Evolutionary conservation across 2,329 filamentous ascomycete genomes (phyloP).

Genomic region (Tolypocladium ovalisporum): DNA sequence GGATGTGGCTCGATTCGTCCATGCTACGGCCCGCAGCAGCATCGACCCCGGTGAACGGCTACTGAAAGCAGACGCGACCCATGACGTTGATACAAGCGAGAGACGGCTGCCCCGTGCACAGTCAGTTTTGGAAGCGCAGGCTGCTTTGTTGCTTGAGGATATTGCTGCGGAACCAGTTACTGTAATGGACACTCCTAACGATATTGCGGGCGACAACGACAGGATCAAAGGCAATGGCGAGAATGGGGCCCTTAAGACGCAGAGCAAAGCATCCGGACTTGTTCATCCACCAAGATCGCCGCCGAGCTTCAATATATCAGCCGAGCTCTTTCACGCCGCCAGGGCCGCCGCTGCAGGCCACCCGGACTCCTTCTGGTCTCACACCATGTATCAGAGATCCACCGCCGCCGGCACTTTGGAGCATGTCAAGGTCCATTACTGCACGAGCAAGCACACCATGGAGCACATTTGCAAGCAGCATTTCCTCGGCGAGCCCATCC

Average conservation of each 20-base stretch:
- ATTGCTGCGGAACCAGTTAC: no score
- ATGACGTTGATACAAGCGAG: not conserved
- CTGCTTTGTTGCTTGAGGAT: not conserved
- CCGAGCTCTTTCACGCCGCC: slow-evolving; percentile 27
- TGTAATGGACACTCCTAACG: not conserved
- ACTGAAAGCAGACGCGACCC: not conserved
- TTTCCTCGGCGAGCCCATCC: slow-evolving; percentile 56
- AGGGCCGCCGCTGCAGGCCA: slow-evolving; percentile 34
- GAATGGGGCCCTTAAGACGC: not conserved
- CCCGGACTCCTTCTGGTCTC: slow-evolving; percentile 58
- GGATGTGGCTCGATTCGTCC: slow-evolving; percentile 15
- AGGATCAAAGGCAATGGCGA: not conserved
- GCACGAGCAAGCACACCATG: slow-evolving; percentile 53
- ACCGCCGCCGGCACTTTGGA: slow-evolving; percentile 27
- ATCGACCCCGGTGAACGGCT: not conserved
- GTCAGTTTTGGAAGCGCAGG: not conserved
- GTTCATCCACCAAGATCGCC: slow-evolving; percentile 14
- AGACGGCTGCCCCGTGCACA: not conserved
- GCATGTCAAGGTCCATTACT: slow-evolving; percentile 66
- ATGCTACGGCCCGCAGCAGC: slow-evolving; percentile 3
- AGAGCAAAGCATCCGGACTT: not conserved
- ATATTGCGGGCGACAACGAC: not conserved
- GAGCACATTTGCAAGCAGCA: slow-evolving; percentile 53
- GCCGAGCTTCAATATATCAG: slow-evolving; percentile 18
- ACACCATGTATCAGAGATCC: slow-evolving; percentile 53